phyloP scores from a whole-genome alignment of 2,329 filamentous ascomycete species.

The Stagonosporopsis chrysanthemi region DNA sequence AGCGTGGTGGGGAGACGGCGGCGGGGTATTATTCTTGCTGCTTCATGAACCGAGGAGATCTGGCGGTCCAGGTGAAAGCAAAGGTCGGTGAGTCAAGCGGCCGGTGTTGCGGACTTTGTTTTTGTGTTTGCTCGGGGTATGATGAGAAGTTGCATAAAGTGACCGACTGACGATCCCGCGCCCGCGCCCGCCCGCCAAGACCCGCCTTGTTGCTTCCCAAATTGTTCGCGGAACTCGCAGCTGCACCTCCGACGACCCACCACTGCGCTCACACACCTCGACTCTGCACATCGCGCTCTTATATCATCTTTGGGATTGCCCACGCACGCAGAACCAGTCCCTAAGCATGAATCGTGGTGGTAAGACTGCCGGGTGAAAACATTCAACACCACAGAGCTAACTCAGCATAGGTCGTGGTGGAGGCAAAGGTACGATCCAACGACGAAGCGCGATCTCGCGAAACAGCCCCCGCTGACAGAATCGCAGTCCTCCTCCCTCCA shows the following conservation, averaged over 20 bases:
- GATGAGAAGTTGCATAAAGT: slow-evolving; percentile 40
- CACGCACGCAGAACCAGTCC: not conserved
- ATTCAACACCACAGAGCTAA: slow-evolving; percentile 29
- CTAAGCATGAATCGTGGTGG: slow-evolving; percentile 15
- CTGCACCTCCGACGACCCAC: slow-evolving; percentile 29
- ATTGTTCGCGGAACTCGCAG: slow-evolving; percentile 36
- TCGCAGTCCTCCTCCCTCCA: slow-evolving; percentile 70
- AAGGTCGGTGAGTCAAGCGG: not conserved
- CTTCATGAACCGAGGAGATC: slow-evolving; percentile 32
- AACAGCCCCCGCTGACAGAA: slow-evolving; percentile 8
- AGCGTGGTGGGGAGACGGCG: slow-evolving; percentile 34
- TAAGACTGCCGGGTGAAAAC: not conserved
- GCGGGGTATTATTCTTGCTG: slow-evolving; percentile 35
- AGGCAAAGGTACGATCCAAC: slow-evolving; percentile 49
- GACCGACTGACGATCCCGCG: slow-evolving; percentile 28
- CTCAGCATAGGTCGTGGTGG: slow-evolving; percentile 61
- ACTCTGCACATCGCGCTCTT: not conserved
- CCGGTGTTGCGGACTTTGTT: slow-evolving; percentile 20
- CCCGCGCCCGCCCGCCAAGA: slow-evolving; percentile 34
- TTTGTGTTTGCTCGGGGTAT: slow-evolving; percentile 25
- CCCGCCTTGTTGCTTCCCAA: slow-evolving; percentile 36
- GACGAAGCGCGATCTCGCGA: slow-evolving; percentile 12
- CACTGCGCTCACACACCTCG: slow-evolving; percentile 13
- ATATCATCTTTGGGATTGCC: slow-evolving; percentile 2
- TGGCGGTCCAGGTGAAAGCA: slow-evolving; percentile 7